Evolutionary conservation across 2,329 filamentous ascomycete species (phyloP).

Genomic region (Karstenula rhodostoma): DNA sequence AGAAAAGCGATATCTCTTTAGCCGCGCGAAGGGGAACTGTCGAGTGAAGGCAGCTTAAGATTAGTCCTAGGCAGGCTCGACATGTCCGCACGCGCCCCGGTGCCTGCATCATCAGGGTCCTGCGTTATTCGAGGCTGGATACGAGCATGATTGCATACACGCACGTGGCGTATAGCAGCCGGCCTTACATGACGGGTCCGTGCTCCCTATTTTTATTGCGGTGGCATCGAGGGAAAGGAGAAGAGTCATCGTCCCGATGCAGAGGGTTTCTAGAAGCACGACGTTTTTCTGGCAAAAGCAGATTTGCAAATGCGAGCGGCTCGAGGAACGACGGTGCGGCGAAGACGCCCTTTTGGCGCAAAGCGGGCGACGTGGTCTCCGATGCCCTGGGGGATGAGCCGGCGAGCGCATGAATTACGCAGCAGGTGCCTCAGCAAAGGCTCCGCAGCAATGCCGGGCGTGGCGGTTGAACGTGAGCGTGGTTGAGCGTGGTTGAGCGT

Average conservation of each 20-base stretch:
- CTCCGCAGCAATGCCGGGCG: slow-evolving; percentile 10
- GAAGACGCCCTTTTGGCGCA: neutral
- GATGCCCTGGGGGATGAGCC: neutral
- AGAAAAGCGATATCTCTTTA: neutral
- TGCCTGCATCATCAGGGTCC: neutral
- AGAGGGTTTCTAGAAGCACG: slow-evolving; percentile 35
- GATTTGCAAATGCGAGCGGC: neutral
- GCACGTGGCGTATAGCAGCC: slow-evolving; percentile 14
- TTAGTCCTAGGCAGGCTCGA: slow-evolving; percentile 9
- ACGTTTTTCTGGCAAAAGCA: slow-evolving; percentile 17
- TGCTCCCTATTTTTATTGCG: slow-evolving; percentile 14
- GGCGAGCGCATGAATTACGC: slow-evolving; percentile 13
- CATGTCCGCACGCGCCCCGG: neutral
- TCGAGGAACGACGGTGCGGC: neutral
- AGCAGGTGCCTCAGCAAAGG: slow-evolving; percentile 13
- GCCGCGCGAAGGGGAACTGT: slow-evolving; percentile 28
- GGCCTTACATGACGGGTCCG: neutral
- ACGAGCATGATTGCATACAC: slow-evolving; percentile 9
- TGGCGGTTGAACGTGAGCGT: too few relatives aligned
- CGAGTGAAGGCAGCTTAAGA: slow-evolving; percentile 2
- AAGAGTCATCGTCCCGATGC: slow-evolving; percentile 26
- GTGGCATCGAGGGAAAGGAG: slow-evolving; percentile 8
- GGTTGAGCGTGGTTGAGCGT: too few relatives aligned
- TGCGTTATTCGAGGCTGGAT: neutral
- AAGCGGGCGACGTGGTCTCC: neutral